These are phyloP conservation scores for Grifola frondosa DNA, from an alignment of 1,284 basidiomycete species.

Conservation along the genomic window DNA sequence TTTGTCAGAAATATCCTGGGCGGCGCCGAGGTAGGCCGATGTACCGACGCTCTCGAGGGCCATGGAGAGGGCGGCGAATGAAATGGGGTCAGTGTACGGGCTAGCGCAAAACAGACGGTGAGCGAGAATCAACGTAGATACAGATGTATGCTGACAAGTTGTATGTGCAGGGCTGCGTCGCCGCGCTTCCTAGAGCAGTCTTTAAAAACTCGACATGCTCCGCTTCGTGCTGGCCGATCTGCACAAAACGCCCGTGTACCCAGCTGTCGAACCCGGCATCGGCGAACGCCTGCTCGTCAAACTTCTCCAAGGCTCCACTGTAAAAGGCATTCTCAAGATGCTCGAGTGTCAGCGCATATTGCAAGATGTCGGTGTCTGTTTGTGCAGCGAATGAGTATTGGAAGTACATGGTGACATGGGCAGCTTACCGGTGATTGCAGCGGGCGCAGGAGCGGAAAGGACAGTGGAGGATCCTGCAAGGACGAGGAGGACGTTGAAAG, in stretches of 20 bases:
- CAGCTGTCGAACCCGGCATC: conserved; percentile 51
- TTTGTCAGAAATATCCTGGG: conserved; percentile 23
- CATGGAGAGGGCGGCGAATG: conserved; percentile 50
- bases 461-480: background rate
- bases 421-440: conserved; percentile 1
- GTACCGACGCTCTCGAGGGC: conserved; percentile 55
- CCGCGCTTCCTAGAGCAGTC: conserved; percentile 50
- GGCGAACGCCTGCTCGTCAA: conserved; percentile 46
- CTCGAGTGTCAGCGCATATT: conserved; percentile 67
- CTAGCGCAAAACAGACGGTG: conserved; percentile 29
- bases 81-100: conserved; percentile 40
- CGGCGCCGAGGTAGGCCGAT: conserved; percentile 53
- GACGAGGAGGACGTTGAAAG: background rate
- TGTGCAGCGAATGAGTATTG: background rate
- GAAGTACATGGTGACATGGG: background rate
- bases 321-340: conserved; percentile 73
- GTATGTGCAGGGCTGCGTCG: conserved; percentile 56
- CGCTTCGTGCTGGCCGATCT: conserved; percentile 60
- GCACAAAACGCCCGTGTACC: conserved; percentile 47
- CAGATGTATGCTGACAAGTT: conserved; percentile 53
- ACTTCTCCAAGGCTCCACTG: conserved; percentile 42
- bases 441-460: conserved; percentile 2
- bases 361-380: conserved; percentile 42
- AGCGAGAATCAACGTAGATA: too few species aligned
- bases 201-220: conserved; percentile 40